Evolutionary conservation across 176 grass and related monocot species (phyloP), one percentile per base, ranked within the genome.

Genomic region (Secale cereale): DNA sequence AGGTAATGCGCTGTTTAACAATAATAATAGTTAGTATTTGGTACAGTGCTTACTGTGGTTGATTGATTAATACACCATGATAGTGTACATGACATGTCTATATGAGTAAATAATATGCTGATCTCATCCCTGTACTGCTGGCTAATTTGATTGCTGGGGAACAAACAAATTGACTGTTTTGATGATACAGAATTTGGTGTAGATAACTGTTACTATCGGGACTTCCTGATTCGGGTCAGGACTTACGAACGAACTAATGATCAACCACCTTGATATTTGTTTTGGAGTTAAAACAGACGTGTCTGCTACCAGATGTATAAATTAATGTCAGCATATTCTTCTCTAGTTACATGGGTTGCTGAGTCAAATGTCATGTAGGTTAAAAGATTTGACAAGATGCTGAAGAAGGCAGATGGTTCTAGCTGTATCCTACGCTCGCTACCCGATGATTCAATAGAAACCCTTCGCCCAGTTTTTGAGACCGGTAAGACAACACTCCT

Each of bases 331-430:
- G 27, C 20, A 20, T 20, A 67, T 40, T 40, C 2, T 52, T 67
- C 27, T 77, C 10, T 66, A 46, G 81, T 59, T 54, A 33, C 70
- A 70, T 81, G 6, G 17, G 60, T 86, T 78, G 13, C 80, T 85
- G 70, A 57, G 11, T 26, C 70, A 74, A 85, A 74, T 87, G 25
- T 36, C 71, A 52, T 59, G 12, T 69, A 98, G 95, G 83, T 90
- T 65, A 95, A 92, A 76, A 76, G n/a, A 60, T 98, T 98, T 54
- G 89, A 93, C 33, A 91, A 87, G 81, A 93, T 95, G 93, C 93
- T 95, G 64, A 85, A 82, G 76, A 95, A 98, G 76, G 87, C 89
- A 28, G 91, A 92, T 40, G 87, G 88, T 92, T 88, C 76, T 85
- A 90, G 76, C 60, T 93, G 89, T 79, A 70, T 2, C 77, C 61